phyloP scores from a whole-genome alignment of 441 rosid species.

The Adansonia madagascariensis region DNA sequence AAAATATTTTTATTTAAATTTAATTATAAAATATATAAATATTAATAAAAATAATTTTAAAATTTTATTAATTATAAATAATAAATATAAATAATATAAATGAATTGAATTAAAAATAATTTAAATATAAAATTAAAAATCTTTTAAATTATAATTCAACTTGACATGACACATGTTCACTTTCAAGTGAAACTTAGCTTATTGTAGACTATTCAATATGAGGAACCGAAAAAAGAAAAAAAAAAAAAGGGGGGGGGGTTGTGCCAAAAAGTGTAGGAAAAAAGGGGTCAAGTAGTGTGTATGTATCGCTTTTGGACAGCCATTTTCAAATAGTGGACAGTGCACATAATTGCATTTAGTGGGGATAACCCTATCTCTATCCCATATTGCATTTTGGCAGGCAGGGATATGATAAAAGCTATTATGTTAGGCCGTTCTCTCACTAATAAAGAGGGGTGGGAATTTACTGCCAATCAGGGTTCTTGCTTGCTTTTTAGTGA shows the following conservation, averaged over 20 bases:
- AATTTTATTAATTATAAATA: no score
- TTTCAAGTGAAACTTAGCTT: neutral
- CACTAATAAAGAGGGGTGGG: neutral
- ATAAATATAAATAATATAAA: no score
- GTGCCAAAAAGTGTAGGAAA: neutral
- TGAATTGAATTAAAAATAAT: no score
- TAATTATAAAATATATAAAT: no score
- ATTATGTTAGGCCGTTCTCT: constrained; percentile 8
- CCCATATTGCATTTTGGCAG: neutral
- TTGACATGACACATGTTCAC: no score
- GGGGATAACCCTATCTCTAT: neutral
- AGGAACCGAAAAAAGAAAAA: neutral
- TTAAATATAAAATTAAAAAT: no score
- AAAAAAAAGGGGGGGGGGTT: neutral
- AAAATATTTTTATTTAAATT: no score
- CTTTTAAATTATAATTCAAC: no score
- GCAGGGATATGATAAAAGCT: neutral
- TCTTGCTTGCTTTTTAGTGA: neutral
- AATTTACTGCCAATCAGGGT: neutral
- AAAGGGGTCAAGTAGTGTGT: neutral
- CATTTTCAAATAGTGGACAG: constrained; percentile 6
- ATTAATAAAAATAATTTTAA: no score
- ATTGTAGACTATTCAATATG: neutral
- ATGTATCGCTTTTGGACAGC: neutral
- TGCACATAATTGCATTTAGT: neutral